phyloP scores from a whole-genome alignment of 192 early-diverging fungal genomes.

The Fimicolochytrium jonesii region DNA sequence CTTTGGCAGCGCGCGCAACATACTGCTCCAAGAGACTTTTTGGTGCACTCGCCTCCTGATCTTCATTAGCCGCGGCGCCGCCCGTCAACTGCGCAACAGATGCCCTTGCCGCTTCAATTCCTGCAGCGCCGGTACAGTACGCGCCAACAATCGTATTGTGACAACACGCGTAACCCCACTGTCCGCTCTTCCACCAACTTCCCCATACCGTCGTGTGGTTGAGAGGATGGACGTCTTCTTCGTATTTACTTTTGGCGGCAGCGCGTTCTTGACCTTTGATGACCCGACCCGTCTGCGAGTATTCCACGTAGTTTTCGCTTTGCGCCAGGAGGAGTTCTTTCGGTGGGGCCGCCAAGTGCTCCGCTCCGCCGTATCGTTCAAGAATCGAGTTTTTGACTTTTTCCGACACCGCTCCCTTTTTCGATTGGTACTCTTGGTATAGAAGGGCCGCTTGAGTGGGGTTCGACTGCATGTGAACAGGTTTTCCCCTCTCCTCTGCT shows the following conservation, averaged over 20 bases:
- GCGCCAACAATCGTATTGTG: constrained; percentile 70
- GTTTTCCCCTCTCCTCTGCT: constrained; percentile 70
- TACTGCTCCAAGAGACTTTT: constrained; percentile 36
- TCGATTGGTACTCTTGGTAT: constrained; percentile 79
- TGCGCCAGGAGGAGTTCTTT: constrained; percentile 88
- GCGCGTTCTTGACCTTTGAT: constrained; percentile 79
- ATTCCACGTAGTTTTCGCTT: constrained; percentile 94
- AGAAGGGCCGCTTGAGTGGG: constrained; percentile 93
- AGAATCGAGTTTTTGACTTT: constrained; percentile 72
- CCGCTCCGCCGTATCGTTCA: constrained; percentile 89
- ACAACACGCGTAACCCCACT: constrained; percentile 97
- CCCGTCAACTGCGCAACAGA: constrained; percentile 32
- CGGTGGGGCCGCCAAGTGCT: constrained; percentile 85
- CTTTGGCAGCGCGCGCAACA: constrained; percentile 30
- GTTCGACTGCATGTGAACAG: constrained; percentile 85
- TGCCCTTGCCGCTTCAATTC: constrained; percentile 63
- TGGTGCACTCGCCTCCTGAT: not conserved
- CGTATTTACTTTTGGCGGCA: constrained; percentile 77
- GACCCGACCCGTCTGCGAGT: constrained; percentile 84
- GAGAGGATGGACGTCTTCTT: constrained; percentile 78
- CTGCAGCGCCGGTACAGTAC: constrained; percentile 84
- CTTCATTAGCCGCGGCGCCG: not conserved
- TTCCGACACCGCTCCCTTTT: constrained; percentile 75
- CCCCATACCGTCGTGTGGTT: constrained; percentile 93
- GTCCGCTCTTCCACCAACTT: constrained; percentile 89